Conservation (phyloP, 768 basidiomycete species). For the Antrodiella citrinella region DNA sequence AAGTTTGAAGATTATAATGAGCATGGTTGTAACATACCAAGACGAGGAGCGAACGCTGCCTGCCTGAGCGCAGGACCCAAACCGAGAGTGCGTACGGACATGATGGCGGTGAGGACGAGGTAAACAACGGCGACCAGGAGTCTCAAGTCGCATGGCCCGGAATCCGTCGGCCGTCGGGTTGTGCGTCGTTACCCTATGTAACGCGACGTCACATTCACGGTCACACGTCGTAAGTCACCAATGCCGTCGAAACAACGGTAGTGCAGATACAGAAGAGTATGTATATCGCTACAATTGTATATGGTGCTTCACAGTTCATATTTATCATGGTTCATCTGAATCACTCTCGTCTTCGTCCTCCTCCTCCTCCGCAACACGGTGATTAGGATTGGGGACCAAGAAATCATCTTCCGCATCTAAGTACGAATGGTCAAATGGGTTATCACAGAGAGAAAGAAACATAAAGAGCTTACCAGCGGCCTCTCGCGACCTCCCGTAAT, state of each 20-base stretch:
- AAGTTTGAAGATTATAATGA: neutral
- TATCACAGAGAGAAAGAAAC: neutral
- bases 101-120: constrained; percentile 21
- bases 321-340: too few relatives aligned
- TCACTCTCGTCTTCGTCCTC: neutral
- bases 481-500: constrained; percentile 49
- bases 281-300: neutral
- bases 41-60: constrained; percentile 30
- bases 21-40: constrained; percentile 18
- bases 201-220: neutral
- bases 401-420: constrained; percentile 45
- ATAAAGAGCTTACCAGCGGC: constrained; percentile 33
- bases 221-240: neutral
- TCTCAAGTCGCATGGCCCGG: neutral
- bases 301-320: too few relatives aligned
- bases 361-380: constrained; percentile 15
- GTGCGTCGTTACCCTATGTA: neutral
- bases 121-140: neutral
- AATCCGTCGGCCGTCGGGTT: neutral
- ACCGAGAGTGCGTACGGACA: constrained; percentile 45
- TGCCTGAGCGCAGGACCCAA: constrained; percentile 49
- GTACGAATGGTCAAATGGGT: neutral
- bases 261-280: neutral
- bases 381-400: constrained; percentile 65
- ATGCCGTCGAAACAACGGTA: neutral